Conservation (phyloP, 768 basidiomycete genomes). For the Russula vinacea region DNA sequence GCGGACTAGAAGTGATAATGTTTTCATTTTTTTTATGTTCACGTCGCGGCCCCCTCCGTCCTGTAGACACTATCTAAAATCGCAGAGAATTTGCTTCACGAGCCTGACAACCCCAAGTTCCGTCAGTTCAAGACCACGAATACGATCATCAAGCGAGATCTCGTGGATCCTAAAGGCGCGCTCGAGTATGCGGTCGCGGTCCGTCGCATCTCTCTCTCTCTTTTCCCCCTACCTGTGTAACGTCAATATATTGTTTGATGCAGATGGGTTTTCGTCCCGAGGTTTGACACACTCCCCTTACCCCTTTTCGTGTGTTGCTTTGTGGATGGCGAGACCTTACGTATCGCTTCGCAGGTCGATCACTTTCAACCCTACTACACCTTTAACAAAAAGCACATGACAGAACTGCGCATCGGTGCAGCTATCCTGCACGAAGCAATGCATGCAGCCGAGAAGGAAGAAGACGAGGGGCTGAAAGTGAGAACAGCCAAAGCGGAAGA, state of each 20-base stretch:
- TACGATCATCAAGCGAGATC: slow-evolving; percentile 54
- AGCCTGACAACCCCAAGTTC: slow-evolving; percentile 71
- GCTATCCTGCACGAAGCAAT: slow-evolving; percentile 63
- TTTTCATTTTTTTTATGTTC: not conserved
- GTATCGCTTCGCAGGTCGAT: slow-evolving; percentile 47
- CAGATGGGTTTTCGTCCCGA: slow-evolving; percentile 53
- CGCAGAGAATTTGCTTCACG: slow-evolving; percentile 67
- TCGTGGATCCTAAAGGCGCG: slow-evolving; percentile 69
- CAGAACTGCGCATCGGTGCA: slow-evolving; percentile 60
- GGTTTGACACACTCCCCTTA: slow-evolving; percentile 38
- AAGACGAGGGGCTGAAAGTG: slow-evolving; percentile 46
- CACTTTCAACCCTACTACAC: slow-evolving; percentile 72
- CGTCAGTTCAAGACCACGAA: slow-evolving; percentile 78
- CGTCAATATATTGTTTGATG: not conserved
- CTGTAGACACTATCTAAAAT: slow-evolving; percentile 62
- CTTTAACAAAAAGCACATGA: slow-evolving; percentile 52
- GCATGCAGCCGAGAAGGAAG: slow-evolving; percentile 48
- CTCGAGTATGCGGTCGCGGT: slow-evolving; percentile 80
- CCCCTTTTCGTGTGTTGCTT: too few species aligned
- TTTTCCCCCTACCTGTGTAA: slow-evolving; percentile 36
- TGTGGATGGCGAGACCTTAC: not conserved
- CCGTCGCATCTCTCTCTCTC: slow-evolving; percentile 44
- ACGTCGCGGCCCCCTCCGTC: not conserved
- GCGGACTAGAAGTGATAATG: not conserved
- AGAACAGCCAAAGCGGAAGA: slow-evolving; percentile 58